phyloP scores from a whole-genome alignment of 2,329 filamentous ascomycete genomes.

The Colletotrichum somersetense region DNA sequence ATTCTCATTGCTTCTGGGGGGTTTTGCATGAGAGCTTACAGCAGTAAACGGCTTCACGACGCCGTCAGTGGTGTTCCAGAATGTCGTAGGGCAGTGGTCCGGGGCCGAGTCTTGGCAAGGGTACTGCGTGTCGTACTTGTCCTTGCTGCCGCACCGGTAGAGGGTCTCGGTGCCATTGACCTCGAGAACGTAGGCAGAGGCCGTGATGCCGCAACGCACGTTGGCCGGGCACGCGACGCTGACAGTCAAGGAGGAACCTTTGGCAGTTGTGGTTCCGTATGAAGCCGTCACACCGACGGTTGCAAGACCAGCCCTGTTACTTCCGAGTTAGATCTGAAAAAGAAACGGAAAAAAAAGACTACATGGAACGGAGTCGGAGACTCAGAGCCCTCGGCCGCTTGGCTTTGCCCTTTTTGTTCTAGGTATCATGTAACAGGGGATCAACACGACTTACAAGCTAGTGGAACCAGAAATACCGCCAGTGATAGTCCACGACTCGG shows the following conservation, averaged over 20 bases:
- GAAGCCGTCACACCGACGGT: neutral
- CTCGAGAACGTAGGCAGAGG: neutral
- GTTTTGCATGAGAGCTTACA: neutral
- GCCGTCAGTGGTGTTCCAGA: conserved; percentile 2
- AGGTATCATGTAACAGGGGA: neutral
- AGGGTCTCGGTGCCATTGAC: neutral
- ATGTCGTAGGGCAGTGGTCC: neutral
- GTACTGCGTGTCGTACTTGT: neutral
- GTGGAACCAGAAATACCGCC: neutral
- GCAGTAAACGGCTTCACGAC: neutral
- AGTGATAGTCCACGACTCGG: neutral
- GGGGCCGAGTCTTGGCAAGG: neutral
- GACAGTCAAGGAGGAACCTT: neutral
- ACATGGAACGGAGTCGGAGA: neutral
- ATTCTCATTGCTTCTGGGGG: neutral
- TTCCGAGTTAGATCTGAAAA: neutral
- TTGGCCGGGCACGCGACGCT: neutral
- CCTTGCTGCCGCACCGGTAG: neutral
- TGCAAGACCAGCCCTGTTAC: neutral
- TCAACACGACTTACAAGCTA: neutral
- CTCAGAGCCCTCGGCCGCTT: neutral
- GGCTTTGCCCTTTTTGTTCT: neutral
- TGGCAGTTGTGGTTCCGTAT: neutral
- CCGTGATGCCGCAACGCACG: conserved; percentile 1
- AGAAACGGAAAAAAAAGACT: neutral